Conservation (phyloP, 2,329 filamentous ascomycete genomes). For the Colletotrichum sidae region DNA sequence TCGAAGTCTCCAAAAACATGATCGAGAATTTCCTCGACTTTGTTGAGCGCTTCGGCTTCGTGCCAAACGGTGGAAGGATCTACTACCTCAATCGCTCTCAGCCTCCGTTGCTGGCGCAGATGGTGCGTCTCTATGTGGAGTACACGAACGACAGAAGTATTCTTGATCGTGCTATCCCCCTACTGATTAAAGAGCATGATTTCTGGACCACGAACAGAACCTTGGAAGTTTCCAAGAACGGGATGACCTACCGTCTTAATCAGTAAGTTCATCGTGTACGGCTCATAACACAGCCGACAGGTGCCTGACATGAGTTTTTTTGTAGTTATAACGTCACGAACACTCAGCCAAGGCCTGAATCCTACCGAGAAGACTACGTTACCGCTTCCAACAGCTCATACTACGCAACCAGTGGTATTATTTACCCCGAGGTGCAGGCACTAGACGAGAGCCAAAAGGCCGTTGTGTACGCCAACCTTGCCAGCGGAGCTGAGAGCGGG, state of each 20-base stretch:
- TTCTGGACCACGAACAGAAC: slow-evolving; percentile 73
- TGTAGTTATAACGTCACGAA: slow-evolving; percentile 69
- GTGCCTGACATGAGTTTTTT: slow-evolving; percentile 1
- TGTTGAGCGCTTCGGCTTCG: slow-evolving; percentile 72
- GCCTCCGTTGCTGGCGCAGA: slow-evolving; percentile 73
- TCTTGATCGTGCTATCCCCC: slow-evolving; percentile 69
- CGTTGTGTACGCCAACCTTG: slow-evolving; percentile 70
- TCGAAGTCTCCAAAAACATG: slow-evolving; percentile 72
- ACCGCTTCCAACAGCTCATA: slow-evolving; percentile 75
- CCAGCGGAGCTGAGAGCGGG: slow-evolving; percentile 73
- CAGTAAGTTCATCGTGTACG: slow-evolving; percentile 52
- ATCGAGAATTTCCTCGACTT: slow-evolving; percentile 79
- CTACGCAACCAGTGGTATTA: slow-evolving; percentile 67
- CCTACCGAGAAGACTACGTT: slow-evolving; percentile 73
- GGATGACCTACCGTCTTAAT: slow-evolving; percentile 66
- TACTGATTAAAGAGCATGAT: slow-evolving; percentile 72
- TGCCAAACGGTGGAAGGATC: slow-evolving; percentile 74
- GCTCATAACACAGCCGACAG: too few relatives aligned
- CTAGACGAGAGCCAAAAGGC: slow-evolving; percentile 66
- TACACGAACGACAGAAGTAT: slow-evolving; percentile 73
- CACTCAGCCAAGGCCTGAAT: slow-evolving; percentile 75
- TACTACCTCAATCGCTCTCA: slow-evolving; percentile 78
- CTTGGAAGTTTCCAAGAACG: slow-evolving; percentile 59
- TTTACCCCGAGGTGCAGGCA: slow-evolving; percentile 63
- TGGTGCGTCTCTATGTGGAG: slow-evolving; percentile 73